Base-by-base conservation (phyloP, 352 stramenopile species). In the Saprolegnia diclina region DNA sequence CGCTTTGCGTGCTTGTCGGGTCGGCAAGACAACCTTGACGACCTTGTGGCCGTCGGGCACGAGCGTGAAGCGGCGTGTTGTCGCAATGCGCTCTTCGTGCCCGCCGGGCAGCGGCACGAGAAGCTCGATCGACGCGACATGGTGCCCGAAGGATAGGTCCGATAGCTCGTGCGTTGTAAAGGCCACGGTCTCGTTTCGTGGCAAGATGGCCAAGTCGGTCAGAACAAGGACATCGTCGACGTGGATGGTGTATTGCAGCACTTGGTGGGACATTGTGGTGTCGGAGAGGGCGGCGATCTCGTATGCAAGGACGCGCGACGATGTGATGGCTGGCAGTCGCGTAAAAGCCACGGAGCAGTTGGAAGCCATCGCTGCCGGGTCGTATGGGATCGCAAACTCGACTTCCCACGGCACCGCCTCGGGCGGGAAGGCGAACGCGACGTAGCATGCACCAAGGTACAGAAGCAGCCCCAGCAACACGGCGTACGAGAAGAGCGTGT, bases 241-340 rank as follows among this genome's bases (percentile, higher is more conserved):
- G 44, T 69, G 38, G 22, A 69, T 69, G 5, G 45, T 69, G 53
- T 53, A 69, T 45, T 69, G 63, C 50, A 69, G 21, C 18, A 69
- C 37, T 46, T 69, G 63, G 14, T 21, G n/a, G 0, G 37, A 26
- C 6, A 48, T 59, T 7, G 45, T 61, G 22, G 63, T 45, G 53
- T 61, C 62, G 53, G 45, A 59, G 5, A 45, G 45, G 7, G 45
- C 45, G n/a, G 24, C 19, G 29, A 69, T 19, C n/a, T 59, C 63
- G 38, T 61, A 69, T 22, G 29, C 29, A 37, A 69, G 48, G 9
- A 55, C 14, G 11, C 24, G 19, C 21, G 11, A 40, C 29, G 63
- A 69, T 44, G 63, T 69, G 35, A 69, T 24, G 26, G 46, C 11
- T 13, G 35, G n/a, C 14, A 45, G 50, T 29, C n/a, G n/a, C 7